phyloP scores from a whole-genome alignment of 2,329 filamentous ascomycete species.

The Aspergillus aculeatinus region DNA sequence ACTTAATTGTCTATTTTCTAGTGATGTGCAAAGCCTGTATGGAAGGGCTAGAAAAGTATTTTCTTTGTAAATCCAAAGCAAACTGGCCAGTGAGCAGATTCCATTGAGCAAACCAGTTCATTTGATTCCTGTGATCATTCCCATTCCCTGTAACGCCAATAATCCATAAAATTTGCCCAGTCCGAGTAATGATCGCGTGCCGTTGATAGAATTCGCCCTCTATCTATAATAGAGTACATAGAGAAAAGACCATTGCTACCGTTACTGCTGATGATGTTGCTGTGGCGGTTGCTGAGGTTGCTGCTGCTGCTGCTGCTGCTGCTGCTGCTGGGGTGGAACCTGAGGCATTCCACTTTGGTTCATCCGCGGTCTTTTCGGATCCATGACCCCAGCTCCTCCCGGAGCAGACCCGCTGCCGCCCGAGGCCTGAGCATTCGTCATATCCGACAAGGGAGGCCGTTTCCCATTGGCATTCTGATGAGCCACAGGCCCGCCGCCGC shows the following conservation, averaged over 20 bases:
- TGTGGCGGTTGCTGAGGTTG: conserved; percentile 14
- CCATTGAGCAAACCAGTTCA: background rate
- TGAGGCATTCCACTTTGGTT: conserved; percentile 15
- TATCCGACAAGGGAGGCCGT: conserved; percentile 45
- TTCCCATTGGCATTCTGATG: conserved; percentile 41
- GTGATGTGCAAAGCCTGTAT: background rate
- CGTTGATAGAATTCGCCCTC: background rate
- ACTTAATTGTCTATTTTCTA: background rate
- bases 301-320: conserved; percentile 20
- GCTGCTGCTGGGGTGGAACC: conserved; percentile 16
- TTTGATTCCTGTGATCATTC: background rate
- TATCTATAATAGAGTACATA: background rate
- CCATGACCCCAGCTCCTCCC: conserved; percentile 17
- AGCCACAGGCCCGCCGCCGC: conserved; percentile 16
- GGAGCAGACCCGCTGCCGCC: conserved; percentile 26
- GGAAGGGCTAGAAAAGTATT: background rate
- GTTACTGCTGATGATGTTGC: conserved; percentile 14
- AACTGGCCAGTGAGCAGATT: background rate
- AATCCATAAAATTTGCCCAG: background rate
- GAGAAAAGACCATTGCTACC: background rate
- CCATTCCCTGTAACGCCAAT: background rate
- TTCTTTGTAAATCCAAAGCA: background rate
- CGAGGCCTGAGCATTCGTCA: conserved; percentile 41
- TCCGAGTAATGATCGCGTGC: background rate
- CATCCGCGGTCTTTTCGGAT: conserved; percentile 35